Evolutionary conservation across 163 green algal genomes (phyloP).

Genomic region (Prototheca wickerhamii): DNA sequence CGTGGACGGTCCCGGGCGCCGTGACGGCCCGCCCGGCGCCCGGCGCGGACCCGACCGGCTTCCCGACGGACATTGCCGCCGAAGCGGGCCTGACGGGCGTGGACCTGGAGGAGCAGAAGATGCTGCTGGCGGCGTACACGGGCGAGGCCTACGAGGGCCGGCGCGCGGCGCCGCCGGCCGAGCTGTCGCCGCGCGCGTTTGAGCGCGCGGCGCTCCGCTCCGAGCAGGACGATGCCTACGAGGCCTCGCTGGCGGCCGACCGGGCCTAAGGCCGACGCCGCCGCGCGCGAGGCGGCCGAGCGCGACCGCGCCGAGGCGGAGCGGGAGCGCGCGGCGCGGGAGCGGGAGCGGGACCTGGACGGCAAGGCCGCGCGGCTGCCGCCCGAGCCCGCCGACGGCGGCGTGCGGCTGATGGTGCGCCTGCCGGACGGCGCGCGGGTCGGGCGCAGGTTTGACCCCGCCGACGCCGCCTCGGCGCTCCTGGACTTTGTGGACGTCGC

Average conservation of each 20-base stretch:
- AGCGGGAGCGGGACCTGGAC: slow-evolving; percentile 9
- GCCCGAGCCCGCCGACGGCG: slow-evolving; percentile 32
- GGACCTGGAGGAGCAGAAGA: slow-evolving; percentile 69
- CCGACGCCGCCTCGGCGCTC: not conserved
- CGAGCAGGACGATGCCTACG: slow-evolving; percentile 64
- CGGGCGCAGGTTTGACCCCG: not conserved
- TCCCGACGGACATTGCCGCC: not conserved
- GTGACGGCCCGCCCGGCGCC: no score
- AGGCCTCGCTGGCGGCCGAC: slow-evolving; percentile 51
- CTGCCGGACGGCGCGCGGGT: slow-evolving; percentile 6
- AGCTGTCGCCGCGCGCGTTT: slow-evolving; percentile 28
- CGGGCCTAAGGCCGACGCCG: slow-evolving; percentile 35
- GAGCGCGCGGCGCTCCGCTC: slow-evolving; percentile 34
- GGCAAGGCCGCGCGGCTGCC: slow-evolving; percentile 35
- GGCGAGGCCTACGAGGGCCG: slow-evolving; percentile 53
- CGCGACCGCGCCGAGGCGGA: slow-evolving; percentile 16
- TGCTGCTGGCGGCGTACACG: slow-evolving; percentile 72
- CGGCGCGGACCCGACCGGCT: not conserved
- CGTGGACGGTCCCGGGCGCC: no score
- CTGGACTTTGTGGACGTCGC: not conserved
- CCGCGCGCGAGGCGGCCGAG: slow-evolving; percentile 14
- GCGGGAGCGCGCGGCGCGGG: not conserved
- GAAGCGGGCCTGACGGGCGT: slow-evolving; percentile 29
- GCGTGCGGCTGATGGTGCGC: slow-evolving; percentile 38
- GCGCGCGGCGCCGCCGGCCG: not conserved